Percentiles rank a stretch among this genome's conserved stretches.
These are phyloP conservation scores for Aurinia saxatilis DNA, from an alignment of 345 rosid species.

Conservation along the genomic window DNA sequence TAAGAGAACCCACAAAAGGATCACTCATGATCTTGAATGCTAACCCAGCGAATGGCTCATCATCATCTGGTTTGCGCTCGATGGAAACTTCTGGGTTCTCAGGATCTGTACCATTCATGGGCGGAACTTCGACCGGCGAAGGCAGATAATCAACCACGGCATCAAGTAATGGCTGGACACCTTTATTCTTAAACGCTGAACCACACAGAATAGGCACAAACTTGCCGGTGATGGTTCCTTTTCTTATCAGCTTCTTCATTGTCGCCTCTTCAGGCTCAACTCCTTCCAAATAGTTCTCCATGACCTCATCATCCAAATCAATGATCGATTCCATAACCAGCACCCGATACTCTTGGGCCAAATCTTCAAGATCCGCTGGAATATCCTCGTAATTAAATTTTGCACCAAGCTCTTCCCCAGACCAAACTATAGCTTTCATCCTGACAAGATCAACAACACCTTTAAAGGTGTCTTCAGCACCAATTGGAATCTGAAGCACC, in stretches of 20 bases:
- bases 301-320: slow-evolving; percentile 81
- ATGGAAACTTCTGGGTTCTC: slow-evolving; percentile 63
- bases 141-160: slow-evolving; percentile 92
- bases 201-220: slow-evolving; percentile 93
- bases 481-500: slow-evolving; percentile 80
- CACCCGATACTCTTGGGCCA: slow-evolving; percentile 65
- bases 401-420: slow-evolving; percentile 97
- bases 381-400: slow-evolving; percentile 71
- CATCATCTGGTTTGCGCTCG: slow-evolving; percentile 59
- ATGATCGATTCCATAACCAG: slow-evolving; percentile 64
- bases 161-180: slow-evolving; percentile 92
- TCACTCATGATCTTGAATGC: slow-evolving; percentile 99
- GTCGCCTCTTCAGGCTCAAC: slow-evolving; percentile 84
- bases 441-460: slow-evolving; percentile 81
- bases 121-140: slow-evolving; percentile 78
- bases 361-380: slow-evolving; percentile 70
- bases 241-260: slow-evolving; percentile 66
- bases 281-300: slow-evolving; percentile 94
- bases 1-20: slow-evolving; percentile 91
- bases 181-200: slow-evolving; percentile 91
- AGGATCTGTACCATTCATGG: slow-evolving; percentile 91
- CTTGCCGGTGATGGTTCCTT: slow-evolving; percentile 59
- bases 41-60: slow-evolving; percentile 79
- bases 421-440: slow-evolving; percentile 91
- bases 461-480: slow-evolving; percentile 73